Evolutionary conservation across 2,329 filamentous ascomycete species (phyloP).

Genomic region (Paraconiothyrium sp.): DNA sequence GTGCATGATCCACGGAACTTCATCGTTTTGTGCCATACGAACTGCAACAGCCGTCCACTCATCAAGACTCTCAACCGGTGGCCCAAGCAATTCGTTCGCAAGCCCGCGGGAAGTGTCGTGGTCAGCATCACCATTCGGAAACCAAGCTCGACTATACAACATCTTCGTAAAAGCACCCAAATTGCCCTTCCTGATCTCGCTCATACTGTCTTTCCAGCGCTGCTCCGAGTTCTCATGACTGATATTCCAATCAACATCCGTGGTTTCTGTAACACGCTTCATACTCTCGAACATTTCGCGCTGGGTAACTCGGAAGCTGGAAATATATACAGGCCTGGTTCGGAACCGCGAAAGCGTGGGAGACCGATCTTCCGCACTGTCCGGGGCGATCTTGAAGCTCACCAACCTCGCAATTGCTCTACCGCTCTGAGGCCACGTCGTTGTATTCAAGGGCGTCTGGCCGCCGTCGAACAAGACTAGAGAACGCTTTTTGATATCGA

Average conservation of each 20-base stretch:
- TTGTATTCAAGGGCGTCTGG: conserved; percentile 39
- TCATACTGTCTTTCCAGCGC: conserved; percentile 21
- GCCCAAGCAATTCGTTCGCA: conserved; percentile 11
- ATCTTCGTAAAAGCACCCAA: conserved; percentile 21
- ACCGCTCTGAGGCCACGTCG: conserved; percentile 44
- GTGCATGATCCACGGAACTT: conserved; percentile 15
- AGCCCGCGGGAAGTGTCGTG: conserved; percentile 12
- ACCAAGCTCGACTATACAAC: conserved; percentile 26
- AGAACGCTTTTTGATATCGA: conserved; percentile 24
- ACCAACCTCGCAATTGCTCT: conserved; percentile 45
- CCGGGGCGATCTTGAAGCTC: conserved; percentile 36
- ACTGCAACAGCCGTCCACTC: conserved; percentile 11
- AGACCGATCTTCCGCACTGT: conserved; percentile 24
- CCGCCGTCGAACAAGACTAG: conserved; percentile 25
- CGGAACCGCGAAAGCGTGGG: conserved; percentile 27
- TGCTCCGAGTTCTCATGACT: conserved; percentile 29
- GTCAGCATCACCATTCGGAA: conserved; percentile 19
- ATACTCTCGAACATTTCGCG: conserved; percentile 48
- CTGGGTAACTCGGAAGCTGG: conserved; percentile 50
- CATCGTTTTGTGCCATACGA: conserved; percentile 14
- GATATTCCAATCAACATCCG: conserved; percentile 49
- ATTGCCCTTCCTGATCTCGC: conserved; percentile 19
- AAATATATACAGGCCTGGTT: conserved; percentile 49
- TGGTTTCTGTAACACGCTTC: conserved; percentile 45
- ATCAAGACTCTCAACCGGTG: conserved; percentile 13